Percentiles rank a stretch among this genome's conserved stretches.
Conservation (phyloP, 2,329 filamentous ascomycete species). For the Stemphylium beticola region DNA sequence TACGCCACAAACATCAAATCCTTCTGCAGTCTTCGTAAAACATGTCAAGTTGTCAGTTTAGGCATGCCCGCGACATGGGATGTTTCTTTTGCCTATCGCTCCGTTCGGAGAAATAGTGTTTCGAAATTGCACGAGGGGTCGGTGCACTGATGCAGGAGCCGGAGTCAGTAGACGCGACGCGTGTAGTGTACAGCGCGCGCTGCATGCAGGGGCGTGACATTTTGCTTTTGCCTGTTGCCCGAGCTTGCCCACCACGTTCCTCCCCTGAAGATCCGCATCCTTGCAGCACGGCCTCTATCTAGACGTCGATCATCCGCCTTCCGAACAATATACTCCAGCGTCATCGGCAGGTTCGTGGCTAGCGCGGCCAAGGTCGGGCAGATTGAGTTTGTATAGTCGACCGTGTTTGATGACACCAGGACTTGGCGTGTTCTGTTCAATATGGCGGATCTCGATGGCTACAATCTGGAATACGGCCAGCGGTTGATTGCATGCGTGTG, state of each 20-base stretch:
- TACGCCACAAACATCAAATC: neutral
- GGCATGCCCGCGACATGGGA: no score
- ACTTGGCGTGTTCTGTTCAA: neutral
- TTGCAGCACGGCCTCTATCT: neutral
- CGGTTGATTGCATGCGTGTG: neutral
- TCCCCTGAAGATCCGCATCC: slow-evolving; percentile 13
- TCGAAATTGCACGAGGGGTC: neutral
- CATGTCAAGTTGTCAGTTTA: no score
- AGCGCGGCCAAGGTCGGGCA: neutral
- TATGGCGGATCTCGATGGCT: neutral
- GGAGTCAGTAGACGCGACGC: neutral
- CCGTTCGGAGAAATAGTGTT: neutral
- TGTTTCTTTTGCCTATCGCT: neutral
- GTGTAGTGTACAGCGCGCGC: neutral
- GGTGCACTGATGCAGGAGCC: no score
- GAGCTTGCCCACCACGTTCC: neutral
- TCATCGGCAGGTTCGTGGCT: neutral
- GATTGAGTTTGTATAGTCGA: neutral
- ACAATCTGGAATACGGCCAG: no score
- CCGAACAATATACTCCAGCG: neutral
- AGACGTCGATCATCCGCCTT: slow-evolving; percentile 10
- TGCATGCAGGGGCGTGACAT: neutral
- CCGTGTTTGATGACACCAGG: neutral
- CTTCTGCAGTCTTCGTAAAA: no score
- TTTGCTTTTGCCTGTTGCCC: neutral